Base-by-base conservation (phyloP, 306 rosid genomes). In the Rosa chinensis region DNA sequence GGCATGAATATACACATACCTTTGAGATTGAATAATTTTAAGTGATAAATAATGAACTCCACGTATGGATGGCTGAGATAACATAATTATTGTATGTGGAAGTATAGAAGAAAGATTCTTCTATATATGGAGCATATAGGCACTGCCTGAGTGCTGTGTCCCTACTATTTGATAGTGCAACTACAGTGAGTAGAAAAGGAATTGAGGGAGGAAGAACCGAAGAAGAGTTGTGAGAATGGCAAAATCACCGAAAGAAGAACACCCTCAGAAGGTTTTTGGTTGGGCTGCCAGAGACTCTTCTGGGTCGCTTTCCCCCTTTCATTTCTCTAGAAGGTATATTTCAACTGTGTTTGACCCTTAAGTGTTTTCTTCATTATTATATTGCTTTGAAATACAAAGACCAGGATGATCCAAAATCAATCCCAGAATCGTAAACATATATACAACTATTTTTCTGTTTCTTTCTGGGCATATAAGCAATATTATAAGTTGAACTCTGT, bases 241-340 rank as follows among this genome's bases (percentile, higher is more conserved):
- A 16, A 85, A 85, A 75, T 66, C 88, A 47, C 66, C 84, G 8
- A 84, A 72, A 66, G 59, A 85, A 55, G 84, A 82, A 72, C 88
- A 76, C 83, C 84, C 86, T 28, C 82, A 76, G 12, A 82, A 85
- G 43, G 80, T 66, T 66, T 82, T 82, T 66, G 88, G 88, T 25
- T 85, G 84, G 86, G 88, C 88, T 75, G 88, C 86, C 18, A 77
- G 49, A 76, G 86, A 82, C 53, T 4, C 84, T 59, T 82, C 86
- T 66, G 88, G 88, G 14, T 21, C 80, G n/a, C 78, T 85, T 10
- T 79, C 84, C 2, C 88, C 86, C 14, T 85, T 85, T 47, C 79
- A 75, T 66, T 85, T 85, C 79, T 85, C 86, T 17, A 73, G 88
- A 45, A 82, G 88, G 88, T 82, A 5, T 7, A 23, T n/a, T 66